phyloP scores from a whole-genome alignment of 2,329 filamentous ascomycete species.

The Podosphaera xanthii region DNA sequence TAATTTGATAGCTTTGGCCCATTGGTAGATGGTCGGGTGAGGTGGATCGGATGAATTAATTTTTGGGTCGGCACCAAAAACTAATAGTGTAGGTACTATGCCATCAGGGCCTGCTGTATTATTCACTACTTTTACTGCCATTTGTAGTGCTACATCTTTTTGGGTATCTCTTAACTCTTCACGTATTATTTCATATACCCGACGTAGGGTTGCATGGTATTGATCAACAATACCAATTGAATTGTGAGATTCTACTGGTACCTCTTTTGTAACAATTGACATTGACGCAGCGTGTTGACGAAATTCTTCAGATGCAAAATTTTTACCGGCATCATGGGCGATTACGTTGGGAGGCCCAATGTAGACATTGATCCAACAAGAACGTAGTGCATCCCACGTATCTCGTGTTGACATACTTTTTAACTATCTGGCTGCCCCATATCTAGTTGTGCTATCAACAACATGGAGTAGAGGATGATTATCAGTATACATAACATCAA shows the following conservation, averaged over 20 bases:
- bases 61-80: too few relatives aligned
- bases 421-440: slow-evolving; percentile 2
- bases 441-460: slow-evolving; percentile 1
- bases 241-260: slow-evolving; percentile 1
- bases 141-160: neutral
- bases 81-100: too few relatives aligned
- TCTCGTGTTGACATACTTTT: neutral
- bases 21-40: too few relatives aligned
- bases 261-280: neutral
- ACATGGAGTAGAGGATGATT: slow-evolving; percentile 2
- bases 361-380: neutral
- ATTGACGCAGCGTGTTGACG: neutral
- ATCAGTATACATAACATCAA: slow-evolving; percentile 4
- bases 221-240: slow-evolving; percentile 1
- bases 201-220: neutral
- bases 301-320: slow-evolving; percentile 3
- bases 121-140: slow-evolving; percentile 1
- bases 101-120: too few relatives aligned
- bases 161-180: neutral
- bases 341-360: neutral
- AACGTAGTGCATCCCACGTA: slow-evolving; percentile 1
- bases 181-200: neutral
- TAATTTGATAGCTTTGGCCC: too few relatives aligned
- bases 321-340: slow-evolving; percentile 1
- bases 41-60: too few relatives aligned